Conservation (phyloP, 208 protist genomes). For the Crithidia bombi region DNA sequence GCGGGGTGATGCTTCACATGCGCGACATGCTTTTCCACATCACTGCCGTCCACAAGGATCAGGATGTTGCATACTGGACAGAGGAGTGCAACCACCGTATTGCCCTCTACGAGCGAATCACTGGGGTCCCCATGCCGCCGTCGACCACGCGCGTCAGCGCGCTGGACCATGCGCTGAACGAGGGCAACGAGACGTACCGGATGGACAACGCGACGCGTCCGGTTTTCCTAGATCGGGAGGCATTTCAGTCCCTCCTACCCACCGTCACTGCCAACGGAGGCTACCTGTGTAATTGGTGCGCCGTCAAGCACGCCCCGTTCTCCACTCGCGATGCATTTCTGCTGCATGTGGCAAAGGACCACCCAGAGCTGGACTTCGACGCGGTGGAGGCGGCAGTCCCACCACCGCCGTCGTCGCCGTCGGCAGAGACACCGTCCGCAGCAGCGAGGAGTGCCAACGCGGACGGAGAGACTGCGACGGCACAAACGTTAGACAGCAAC, state of each 20-base stretch:
- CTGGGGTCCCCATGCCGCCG: slow-evolving; percentile 60
- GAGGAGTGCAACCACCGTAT: slow-evolving; percentile 68
- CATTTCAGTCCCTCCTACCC: slow-evolving; percentile 36
- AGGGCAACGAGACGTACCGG: neutral
- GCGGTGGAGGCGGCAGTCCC: slow-evolving; percentile 66
- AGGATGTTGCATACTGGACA: slow-evolving; percentile 51
- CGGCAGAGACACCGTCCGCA: neutral
- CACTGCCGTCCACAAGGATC: slow-evolving; percentile 51
- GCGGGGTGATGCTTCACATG: slow-evolving; percentile 52
- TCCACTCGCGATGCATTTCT: slow-evolving; percentile 83
- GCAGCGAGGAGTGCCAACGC: neutral
- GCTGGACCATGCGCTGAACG: neutral
- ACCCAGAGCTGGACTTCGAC: slow-evolving; percentile 76
- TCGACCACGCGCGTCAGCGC: neutral
- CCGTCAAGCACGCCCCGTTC: slow-evolving; percentile 37
- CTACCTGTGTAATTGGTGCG: slow-evolving; percentile 90
- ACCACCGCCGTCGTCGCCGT: slow-evolving; percentile 10
- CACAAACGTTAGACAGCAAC: neutral
- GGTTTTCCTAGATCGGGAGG: neutral
- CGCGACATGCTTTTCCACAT: slow-evolving; percentile 79
- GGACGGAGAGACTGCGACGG: neutral
- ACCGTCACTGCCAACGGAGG: slow-evolving; percentile 58
- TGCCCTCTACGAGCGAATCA: slow-evolving; percentile 57
- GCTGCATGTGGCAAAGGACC: slow-evolving; percentile 70
- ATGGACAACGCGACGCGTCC: too few relatives aligned